Evolutionary conservation across 192 early-diverging fungal genomes (phyloP), one percentile per base, ranked within the genome.

Genomic region (Coemansia sp.): DNA sequence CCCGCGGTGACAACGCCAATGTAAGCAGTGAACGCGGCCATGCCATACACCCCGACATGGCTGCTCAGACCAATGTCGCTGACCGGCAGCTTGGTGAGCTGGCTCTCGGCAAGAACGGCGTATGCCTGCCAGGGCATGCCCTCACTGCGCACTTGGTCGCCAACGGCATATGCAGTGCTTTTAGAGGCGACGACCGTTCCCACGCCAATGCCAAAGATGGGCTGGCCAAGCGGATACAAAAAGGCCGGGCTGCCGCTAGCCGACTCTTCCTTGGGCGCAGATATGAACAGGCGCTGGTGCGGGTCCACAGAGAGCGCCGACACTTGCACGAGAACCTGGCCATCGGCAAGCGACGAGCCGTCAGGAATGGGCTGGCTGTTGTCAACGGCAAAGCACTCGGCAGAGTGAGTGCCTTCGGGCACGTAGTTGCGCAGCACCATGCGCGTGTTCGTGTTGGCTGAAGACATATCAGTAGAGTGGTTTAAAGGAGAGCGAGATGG

Each of bases 21-120:
- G 62, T 92, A 94, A 0, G 93, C 94, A 8, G 94, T 95, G 43
- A 89, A 84, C 31, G 90, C 88, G 27, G 94, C 88, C 91, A 95
- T 94, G 25, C 94, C 91, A 4, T 93, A 77, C 25, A 89, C 83
- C 49, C 92, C 88, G 37, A 90, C 42, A 53, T 85, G 89, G 72
- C 85, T 78, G 2, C 77, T 69, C 8, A 89, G 62, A n/a, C 88
- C 87, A 5, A 92, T 54, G 20, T 70, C 76, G 39, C 63, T 53
- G 0, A 71, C 47, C 1, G 61, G 53, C 6, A 75, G 25, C 20
- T 68, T 68, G 38, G 62, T 64, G 22, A 75, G 59, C 31, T 39
- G 45, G 22, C 46, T 42, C 2, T 75, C 76, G 4, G 59, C 59
- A 3, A 82, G 53, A n/a, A 89, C 65, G 42, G 85, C 83, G 64